Conservation (phyloP, 73 alveolate species). For the Paramecium octaurelia region DNA sequence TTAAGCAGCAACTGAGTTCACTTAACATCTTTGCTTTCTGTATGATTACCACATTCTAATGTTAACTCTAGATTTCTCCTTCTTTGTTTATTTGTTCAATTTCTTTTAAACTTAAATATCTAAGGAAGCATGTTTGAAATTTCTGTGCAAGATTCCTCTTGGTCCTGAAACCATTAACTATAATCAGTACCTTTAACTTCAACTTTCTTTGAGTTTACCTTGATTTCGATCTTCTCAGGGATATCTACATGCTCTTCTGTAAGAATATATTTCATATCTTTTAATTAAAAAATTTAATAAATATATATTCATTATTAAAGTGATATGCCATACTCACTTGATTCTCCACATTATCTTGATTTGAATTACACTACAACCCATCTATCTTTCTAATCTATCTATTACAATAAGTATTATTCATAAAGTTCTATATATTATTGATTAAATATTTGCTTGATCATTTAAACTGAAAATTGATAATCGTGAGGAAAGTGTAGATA, state of each 20-base stretch:
- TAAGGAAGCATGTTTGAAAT: constrained; percentile 30
- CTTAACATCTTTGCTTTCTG: constrained; percentile 54
- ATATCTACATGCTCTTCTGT: constrained; percentile 45
- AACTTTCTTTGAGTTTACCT: constrained; percentile 39
- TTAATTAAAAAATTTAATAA: not conserved
- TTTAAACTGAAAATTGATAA: not conserved
- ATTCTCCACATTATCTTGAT: not conserved
- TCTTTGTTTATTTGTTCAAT: constrained; percentile 6
- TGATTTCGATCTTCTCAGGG: constrained; percentile 43
- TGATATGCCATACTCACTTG: not conserved
- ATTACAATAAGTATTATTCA: not conserved
- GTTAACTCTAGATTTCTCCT: not conserved
- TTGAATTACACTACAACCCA: not conserved
- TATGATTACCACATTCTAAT: constrained; percentile 1
- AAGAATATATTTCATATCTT: constrained; percentile 61
- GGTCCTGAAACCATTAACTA: constrained; percentile 23
- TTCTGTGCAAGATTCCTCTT: constrained; percentile 42
- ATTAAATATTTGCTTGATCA: not conserved
- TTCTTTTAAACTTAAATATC: constrained; percentile 26
- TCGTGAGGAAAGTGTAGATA: constrained; percentile 22
- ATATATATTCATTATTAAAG: not conserved
- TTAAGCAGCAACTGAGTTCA: constrained; percentile 49
- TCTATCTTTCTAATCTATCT: not conserved
- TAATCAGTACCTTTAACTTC: constrained; percentile 48
- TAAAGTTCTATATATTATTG: not conserved